These are phyloP conservation scores for Saccharomyces hybrid DNA, from an alignment of 1,139 yeast species.

Conservation along the genomic window DNA sequence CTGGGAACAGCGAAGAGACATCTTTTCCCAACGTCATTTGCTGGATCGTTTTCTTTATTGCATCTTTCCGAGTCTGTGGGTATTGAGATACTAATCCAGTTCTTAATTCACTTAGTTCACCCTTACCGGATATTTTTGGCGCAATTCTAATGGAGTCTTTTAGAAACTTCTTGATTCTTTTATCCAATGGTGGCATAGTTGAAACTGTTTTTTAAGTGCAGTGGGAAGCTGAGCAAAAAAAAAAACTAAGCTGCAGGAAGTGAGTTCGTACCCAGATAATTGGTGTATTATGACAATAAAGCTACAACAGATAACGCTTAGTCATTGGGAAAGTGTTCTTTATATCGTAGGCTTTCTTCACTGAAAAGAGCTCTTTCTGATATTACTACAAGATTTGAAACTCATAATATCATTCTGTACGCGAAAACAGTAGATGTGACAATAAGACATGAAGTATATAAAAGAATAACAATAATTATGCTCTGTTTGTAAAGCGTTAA, in stretches of 20 bases:
- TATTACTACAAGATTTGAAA: background rate
- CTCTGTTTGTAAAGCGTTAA: background rate
- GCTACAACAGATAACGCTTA: background rate
- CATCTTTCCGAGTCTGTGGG: conserved; percentile 90
- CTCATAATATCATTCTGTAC: background rate
- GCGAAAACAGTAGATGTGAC: background rate
- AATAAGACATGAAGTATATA: background rate
- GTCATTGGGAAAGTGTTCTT: background rate
- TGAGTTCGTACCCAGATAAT: background rate
- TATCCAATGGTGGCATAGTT: conserved; percentile 30
- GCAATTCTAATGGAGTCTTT: conserved; percentile 32
- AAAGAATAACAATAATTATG: background rate
- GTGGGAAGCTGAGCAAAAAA: background rate
- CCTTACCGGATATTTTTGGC: conserved; percentile 35
- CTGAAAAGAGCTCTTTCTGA: background rate
- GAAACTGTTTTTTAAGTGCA: background rate
- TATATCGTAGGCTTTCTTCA: background rate
- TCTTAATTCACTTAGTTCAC: conserved; percentile 83
- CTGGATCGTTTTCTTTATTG: conserved; percentile 91
- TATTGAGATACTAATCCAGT: conserved; percentile 90
- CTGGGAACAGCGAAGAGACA: conserved; percentile 90
- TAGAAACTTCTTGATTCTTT: conserved; percentile 30
- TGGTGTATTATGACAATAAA: background rate
- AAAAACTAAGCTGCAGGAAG: background rate
- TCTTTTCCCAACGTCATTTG: conserved; percentile 99